Conservation (phyloP, 495 filamentous ascomycete genomes). For the Chaetomium fimeti region DNA sequence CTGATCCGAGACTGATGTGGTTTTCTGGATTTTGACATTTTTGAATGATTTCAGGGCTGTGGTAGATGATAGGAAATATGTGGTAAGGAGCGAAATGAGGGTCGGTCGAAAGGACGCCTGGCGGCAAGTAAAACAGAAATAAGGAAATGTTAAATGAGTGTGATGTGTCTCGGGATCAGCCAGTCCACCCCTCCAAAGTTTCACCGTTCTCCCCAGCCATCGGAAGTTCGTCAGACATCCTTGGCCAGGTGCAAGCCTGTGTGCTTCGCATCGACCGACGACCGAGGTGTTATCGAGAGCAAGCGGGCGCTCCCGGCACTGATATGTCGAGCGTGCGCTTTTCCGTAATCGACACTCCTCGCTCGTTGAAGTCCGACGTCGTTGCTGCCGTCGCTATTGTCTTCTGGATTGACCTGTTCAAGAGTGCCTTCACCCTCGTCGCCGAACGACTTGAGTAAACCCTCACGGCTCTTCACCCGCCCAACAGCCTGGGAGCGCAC, state of each 20-base stretch:
- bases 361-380: conserved; percentile 58
- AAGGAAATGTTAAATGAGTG: conserved; percentile 14
- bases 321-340: conserved; percentile 63
- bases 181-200: background rate
- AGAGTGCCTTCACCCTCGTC: conserved; percentile 36
- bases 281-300: conserved; percentile 58
- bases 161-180: conserved; percentile 11
- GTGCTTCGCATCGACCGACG: conserved; percentile 44
- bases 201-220: background rate
- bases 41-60: background rate
- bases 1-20: background rate
- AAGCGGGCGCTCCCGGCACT: conserved; percentile 72
- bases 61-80: conserved; percentile 18
- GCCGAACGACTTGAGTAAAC: conserved; percentile 56
- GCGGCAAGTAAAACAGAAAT: background rate
- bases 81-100: conserved; percentile 31
- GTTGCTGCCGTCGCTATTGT: conserved; percentile 46
- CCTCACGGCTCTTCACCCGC: conserved; percentile 56
- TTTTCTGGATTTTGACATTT: background rate
- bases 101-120: conserved; percentile 19
- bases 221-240: background rate
- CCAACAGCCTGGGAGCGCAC: conserved; percentile 33
- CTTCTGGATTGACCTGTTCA: conserved; percentile 46
- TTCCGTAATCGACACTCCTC: conserved; percentile 62
- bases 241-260: conserved; percentile 6